Evolutionary conservation across 164 flowering plant genomes (phyloP), one percentile per base, ranked within the genome.

Genomic region (Annona cherimola): DNA sequence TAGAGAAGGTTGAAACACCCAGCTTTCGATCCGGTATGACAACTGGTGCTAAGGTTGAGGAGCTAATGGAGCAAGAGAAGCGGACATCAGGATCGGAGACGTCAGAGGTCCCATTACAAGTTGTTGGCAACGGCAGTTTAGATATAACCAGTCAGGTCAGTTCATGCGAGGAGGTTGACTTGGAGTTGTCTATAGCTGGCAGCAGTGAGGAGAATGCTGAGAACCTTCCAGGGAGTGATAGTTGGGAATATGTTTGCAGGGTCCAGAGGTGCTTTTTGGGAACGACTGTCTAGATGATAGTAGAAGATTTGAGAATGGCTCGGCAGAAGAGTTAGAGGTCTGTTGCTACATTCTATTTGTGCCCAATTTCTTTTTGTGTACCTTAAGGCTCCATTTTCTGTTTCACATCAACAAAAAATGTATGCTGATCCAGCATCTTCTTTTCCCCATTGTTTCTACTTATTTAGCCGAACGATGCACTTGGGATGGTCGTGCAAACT

Each of bases 281-380:
- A 80, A 80, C 74, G 77, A 42, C 19, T 35, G 74, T 62, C 20
- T 67, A 8, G 70, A 72, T 57, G 72, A 63, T 6, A 68, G 73
- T 54, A 74, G 40, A 45, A 50, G 20, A 41, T 78, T 78, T 57
- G 76, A 72, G 20, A 78, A 65, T 65, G 85, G 78, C 77, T 69
- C 76, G 67, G 80, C 62, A 44, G 81, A 80, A 71, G 78, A 84
- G 79, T 77, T 79, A 66, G 88, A 90, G 92, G 94, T 90, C 80
- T 81, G 75, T 68, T 60, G 71, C 80, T 66, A 71, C 57, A 67
- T 71, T 69, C 66, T 54, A 40, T 61, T 71, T 63, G 7, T 50
- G 54, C 45, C n/a, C 6, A 16, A 39, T 63, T 63, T 42, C 43
- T 66, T 66, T 9, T 16, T 12, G 5, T 40, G 14, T 42, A 8